These are phyloP conservation scores for Rhododendron molle DNA, from an alignment of 148 eudicot species.

Conservation along the genomic window DNA sequence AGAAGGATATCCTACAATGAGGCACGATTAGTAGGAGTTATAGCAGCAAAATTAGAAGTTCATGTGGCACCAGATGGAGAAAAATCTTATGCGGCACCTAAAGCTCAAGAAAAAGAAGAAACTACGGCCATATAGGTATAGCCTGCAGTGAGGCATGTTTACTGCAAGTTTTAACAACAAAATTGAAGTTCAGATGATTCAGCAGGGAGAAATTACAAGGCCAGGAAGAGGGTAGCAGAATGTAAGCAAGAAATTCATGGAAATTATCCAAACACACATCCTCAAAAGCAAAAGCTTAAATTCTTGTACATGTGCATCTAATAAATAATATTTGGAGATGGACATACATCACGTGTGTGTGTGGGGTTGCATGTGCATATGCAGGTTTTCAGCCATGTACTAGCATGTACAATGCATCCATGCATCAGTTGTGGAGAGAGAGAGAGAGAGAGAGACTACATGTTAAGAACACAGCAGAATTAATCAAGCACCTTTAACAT, in stretches of 20 bases:
- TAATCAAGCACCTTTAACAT: slow-evolving; percentile 45
- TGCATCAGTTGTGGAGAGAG: not conserved
- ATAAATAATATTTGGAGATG: not conserved
- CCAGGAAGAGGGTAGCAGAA: not conserved
- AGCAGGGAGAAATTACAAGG: not conserved
- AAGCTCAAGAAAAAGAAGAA: slow-evolving; percentile 11
- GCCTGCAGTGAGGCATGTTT: not conserved
- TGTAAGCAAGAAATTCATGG: not conserved
- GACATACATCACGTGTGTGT: not conserved
- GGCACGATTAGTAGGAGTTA: not conserved
- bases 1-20: not conserved
- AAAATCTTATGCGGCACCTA: slow-evolving; percentile 76
- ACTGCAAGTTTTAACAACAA: not conserved
- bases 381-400: not conserved
- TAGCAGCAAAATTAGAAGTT: not conserved
- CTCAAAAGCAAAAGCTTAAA: not conserved
- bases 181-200: not conserved
- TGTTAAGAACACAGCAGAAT: not conserved
- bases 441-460: not conserved
- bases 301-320: not conserved
- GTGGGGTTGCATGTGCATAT: not conserved
- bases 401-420: not conserved
- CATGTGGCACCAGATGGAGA: slow-evolving; percentile 33
- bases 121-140: not conserved
- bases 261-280: not conserved